phyloP scores from a whole-genome alignment of 768 basidiomycete genomes.

The Mycena albidolilacea region DNA sequence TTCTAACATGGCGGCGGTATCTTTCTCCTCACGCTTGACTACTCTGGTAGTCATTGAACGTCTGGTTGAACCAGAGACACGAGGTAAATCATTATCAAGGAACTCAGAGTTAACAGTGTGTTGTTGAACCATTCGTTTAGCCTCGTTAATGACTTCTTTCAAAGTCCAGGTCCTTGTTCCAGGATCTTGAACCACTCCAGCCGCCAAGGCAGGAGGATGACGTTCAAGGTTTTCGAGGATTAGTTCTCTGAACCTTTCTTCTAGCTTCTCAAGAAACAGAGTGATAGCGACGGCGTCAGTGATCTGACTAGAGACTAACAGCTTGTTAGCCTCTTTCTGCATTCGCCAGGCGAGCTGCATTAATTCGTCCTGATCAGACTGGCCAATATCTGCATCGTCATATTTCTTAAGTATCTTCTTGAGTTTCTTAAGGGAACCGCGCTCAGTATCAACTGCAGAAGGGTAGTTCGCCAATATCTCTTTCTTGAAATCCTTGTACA shows the following conservation, averaged over 20 bases:
- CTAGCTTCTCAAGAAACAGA: slow-evolving; percentile 4
- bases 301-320: not conserved
- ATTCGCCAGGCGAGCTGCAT: not conserved
- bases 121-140: not conserved
- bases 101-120: not conserved
- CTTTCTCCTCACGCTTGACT: too few relatives aligned
- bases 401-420: not conserved
- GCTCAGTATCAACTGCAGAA: not conserved
- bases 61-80: too few relatives aligned
- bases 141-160: not conserved
- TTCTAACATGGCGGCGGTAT: too few relatives aligned
- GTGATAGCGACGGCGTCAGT: slow-evolving; percentile 1
- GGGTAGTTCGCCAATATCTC: slow-evolving; percentile 21
- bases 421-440: not conserved
- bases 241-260: not conserved
- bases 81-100: not conserved
- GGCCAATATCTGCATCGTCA: not conserved
- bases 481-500: slow-evolving; percentile 18
- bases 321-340: not conserved
- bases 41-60: too few relatives aligned
- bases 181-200: not conserved
- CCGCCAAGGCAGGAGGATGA: not conserved
- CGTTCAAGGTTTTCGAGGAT: not conserved
- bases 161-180: not conserved
- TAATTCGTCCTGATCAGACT: not conserved